Base-by-base conservation (phyloP, 352 stramenopile genomes). In the Phytopythium oedochilum region DNA sequence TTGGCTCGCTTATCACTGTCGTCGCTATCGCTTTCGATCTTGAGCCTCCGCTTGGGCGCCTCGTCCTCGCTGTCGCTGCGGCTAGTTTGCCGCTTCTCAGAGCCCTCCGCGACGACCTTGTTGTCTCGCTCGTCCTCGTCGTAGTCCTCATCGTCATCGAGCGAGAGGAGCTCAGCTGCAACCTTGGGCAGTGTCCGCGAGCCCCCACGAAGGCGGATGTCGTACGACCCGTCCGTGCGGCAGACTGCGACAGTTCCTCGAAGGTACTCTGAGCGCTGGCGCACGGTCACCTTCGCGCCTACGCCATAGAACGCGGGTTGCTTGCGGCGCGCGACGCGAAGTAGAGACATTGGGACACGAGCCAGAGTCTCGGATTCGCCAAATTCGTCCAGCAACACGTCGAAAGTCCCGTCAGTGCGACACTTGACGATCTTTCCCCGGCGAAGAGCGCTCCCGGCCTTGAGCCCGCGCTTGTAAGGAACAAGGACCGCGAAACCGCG, bases 381-480 rank as follows among this genome's bases (percentile, higher is more conserved):
- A 25, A 75, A 67, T 23, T 91, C 67, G 45, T 85, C 64, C 8
- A 82, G 55, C 15, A 80, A 54, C 26, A 93, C 59, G 59, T 90
- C 78, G 23, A 78, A 89, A 10, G 72, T 89, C 53, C 71, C 68
- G 43, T 93, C 69, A 1, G 70, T 75, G 9, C 76, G 70, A 26
- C 75, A 88, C 26, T 58, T 55, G 26, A 76, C 29, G 20, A 93
- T 81, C 43, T 73, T 78, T 1, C 71, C 83, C 18, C 66, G 58
- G 1, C 75, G 69, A 2, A 64, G 32, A 11, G 47, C 20, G 5
- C 17, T 39, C 9, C 47, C 66, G n/a, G 64, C 61, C 39, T 79
- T 83, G 5, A 79, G 86, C 32, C 68, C 67, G 20, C n/a, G 47
- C 49, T 83, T 83, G 39, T 85, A 60, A 0, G 69, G 53, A 15